Percentiles rank a stretch among this genome's conserved stretches.
Conservation (phyloP, 352 stramenopile genomes). For the Phytophthora pseudosyringae region DNA sequence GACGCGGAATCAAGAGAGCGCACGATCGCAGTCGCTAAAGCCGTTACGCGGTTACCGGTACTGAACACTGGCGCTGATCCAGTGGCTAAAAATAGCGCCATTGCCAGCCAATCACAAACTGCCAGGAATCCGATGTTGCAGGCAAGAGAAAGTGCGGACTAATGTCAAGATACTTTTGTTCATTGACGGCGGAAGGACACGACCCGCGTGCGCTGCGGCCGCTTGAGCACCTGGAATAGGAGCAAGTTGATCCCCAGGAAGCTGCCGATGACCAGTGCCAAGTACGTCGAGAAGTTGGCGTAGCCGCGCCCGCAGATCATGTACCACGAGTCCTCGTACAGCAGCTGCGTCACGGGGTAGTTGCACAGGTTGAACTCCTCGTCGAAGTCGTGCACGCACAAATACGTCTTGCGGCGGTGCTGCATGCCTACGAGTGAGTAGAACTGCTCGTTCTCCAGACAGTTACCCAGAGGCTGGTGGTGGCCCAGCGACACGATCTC, state of each 20-base stretch:
- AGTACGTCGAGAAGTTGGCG: conserved; percentile 58
- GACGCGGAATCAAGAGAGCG: conserved; percentile 26
- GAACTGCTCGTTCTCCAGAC: conserved; percentile 61
- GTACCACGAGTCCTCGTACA: conserved; percentile 82
- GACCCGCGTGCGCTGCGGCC: conserved; percentile 57
- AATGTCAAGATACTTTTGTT: conserved; percentile 26
- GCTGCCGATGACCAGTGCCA: conserved; percentile 50
- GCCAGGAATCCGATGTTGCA: conserved; percentile 28
- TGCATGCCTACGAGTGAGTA: conserved; percentile 65
- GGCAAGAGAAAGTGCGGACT: conserved; percentile 10
- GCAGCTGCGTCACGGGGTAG: conserved; percentile 74
- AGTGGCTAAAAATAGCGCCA: conserved; percentile 27
- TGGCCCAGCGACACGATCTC: conserved; percentile 77
- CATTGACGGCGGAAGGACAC: conserved; percentile 62
- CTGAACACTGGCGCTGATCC: conserved; percentile 12
- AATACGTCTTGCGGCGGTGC: conserved; percentile 65
- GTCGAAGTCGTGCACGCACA: conserved; percentile 84
- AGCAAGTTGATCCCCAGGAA: conserved; percentile 62
- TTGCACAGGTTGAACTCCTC: conserved; percentile 88
- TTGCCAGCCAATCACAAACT: conserved; percentile 41
- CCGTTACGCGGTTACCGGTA: conserved; percentile 13
- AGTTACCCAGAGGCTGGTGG: conserved; percentile 80
- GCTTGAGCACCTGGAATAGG: conserved; percentile 79
- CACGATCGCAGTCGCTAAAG: not conserved
- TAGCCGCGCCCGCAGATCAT: conserved; percentile 86